Evolutionary conservation across 2,329 filamentous ascomycete species (phyloP).

Genomic region (Mycosphaerella sp.): DNA sequence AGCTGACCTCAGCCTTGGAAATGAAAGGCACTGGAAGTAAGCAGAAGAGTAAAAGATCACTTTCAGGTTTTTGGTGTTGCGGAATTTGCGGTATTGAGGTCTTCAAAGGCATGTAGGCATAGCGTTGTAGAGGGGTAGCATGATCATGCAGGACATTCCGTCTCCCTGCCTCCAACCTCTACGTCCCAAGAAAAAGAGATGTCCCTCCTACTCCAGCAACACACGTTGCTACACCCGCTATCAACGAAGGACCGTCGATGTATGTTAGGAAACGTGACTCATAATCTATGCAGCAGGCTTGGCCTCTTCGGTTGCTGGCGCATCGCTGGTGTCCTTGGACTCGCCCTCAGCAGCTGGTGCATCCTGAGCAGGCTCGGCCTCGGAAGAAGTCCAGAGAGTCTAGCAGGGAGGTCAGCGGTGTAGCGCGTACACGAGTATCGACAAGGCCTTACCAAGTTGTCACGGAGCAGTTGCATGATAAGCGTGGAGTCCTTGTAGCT

Average conservation of each 20-base stretch:
- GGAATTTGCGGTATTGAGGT: conserved; percentile 15
- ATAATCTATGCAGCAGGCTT: conserved; percentile 41
- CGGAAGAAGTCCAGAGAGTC: conserved; percentile 99
- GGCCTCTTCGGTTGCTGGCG: conserved; percentile 49
- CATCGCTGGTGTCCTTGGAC: conserved; percentile 50
- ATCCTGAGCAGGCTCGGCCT: conserved; percentile 73
- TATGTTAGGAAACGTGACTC: conserved; percentile 17
- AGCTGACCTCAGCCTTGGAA: conserved; percentile 4
- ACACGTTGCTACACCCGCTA: conserved; percentile 20
- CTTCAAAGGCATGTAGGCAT: conserved; percentile 20
- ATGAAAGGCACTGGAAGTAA: neutral
- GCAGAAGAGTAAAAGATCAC: conserved; percentile 7
- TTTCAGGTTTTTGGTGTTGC: conserved; percentile 19
- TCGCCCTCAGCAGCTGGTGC: conserved; percentile 42
- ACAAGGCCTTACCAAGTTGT: conserved; percentile 67
- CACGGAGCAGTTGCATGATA: conserved; percentile 97
- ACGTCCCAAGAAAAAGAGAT: conserved; percentile 25
- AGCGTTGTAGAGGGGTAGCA: conserved; percentile 2
- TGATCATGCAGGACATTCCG: conserved; percentile 21
- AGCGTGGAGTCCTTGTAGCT: conserved; percentile 99
- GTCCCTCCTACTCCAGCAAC: conserved; percentile 23
- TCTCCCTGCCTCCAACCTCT: conserved; percentile 22
- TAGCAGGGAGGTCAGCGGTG: conserved; percentile 38
- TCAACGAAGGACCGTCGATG: conserved; percentile 23
- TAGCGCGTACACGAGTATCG: neutral